phyloP scores from a whole-genome alignment of 306 rosid genomes.

The Astragalus glycyphyllos region DNA sequence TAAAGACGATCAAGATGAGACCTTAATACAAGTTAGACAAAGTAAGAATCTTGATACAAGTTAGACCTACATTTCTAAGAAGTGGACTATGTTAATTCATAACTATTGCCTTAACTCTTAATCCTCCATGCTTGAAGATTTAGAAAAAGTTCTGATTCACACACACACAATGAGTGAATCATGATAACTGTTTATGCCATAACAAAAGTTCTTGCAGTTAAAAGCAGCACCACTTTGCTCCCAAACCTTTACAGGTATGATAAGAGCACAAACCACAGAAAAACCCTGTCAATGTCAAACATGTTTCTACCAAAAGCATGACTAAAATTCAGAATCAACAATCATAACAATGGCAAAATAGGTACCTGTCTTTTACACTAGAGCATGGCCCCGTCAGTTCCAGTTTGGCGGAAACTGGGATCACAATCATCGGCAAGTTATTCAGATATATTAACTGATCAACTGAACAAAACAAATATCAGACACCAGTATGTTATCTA shows the following conservation, averaged over 20 bases:
- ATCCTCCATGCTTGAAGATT: too few relatives aligned
- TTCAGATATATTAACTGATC: constrained; percentile 82
- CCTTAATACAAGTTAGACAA: too few relatives aligned
- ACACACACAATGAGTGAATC: neutral
- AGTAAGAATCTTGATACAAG: too few relatives aligned
- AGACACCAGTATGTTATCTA: neutral
- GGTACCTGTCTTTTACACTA: constrained; percentile 79
- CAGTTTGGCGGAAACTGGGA: constrained; percentile 71
- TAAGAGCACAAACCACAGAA: constrained; percentile 19
- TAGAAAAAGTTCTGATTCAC: too few relatives aligned
- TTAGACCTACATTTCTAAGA: too few relatives aligned
- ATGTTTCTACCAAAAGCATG: neutral
- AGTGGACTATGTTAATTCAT: too few relatives aligned
- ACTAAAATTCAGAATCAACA: constrained; percentile 20
- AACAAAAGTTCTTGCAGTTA: neutral
- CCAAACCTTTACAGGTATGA: neutral
- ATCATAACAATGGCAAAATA: neutral
- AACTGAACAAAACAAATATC: constrained; percentile 48
- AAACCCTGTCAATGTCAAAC: constrained; percentile 1
- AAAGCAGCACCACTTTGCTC: constrained; percentile 15
- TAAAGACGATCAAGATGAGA: too few relatives aligned
- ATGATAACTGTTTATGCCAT: neutral
- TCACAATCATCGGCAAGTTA: constrained; percentile 62
- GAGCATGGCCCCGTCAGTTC: constrained; percentile 83
- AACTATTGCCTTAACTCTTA: too few relatives aligned